These are phyloP conservation scores for Cladorrhinum sp. DNA, from an alignment of 2,329 filamentous ascomycete genomes.

Conservation along the genomic window DNA sequence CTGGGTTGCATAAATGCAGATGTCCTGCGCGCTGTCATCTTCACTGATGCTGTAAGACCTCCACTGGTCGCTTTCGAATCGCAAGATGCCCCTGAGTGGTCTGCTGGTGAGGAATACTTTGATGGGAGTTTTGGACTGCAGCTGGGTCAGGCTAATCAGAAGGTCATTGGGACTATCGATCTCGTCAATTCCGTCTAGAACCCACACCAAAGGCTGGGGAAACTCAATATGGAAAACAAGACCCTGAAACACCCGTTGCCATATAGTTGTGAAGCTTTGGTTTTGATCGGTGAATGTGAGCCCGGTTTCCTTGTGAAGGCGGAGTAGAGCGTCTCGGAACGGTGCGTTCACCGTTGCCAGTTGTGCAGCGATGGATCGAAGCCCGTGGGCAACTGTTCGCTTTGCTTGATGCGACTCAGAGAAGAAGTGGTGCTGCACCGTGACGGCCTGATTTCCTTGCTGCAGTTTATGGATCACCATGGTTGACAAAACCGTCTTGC, in stretches of 20 bases:
- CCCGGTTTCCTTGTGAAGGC: slow-evolving; percentile 4
- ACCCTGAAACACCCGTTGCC: slow-evolving; percentile 1
- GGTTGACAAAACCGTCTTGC: too few species aligned
- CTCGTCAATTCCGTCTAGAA: slow-evolving; percentile 11
- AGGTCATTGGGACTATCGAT: not conserved
- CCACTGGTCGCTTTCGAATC: too few species aligned
- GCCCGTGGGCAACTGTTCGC: not conserved
- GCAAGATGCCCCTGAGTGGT: not conserved
- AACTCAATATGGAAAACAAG: slow-evolving; percentile 8
- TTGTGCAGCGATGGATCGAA: slow-evolving; percentile 6
- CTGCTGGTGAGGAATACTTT: slow-evolving; percentile 8
- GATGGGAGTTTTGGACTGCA: not conserved
- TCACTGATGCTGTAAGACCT: too few species aligned
- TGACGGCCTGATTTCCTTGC: too few species aligned
- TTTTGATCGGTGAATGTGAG: not conserved
- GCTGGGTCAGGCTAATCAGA: not conserved
- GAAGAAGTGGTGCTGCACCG: slow-evolving; percentile 9
- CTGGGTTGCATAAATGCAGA: not conserved
- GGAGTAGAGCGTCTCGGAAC: not conserved
- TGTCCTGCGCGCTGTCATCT: slow-evolving; percentile 1
- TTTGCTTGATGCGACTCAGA: not conserved
- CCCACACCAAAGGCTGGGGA: slow-evolving; percentile 7
- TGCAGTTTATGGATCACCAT: too few species aligned
- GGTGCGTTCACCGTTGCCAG: not conserved
- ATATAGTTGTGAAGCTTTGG: not conserved